A percentile compares a stretch with the other conserved stretches of the same genome.
These are phyloP conservation scores for Medicago arabica DNA, from an alignment of 306 rosid genomes.

Conservation along the genomic window DNA sequence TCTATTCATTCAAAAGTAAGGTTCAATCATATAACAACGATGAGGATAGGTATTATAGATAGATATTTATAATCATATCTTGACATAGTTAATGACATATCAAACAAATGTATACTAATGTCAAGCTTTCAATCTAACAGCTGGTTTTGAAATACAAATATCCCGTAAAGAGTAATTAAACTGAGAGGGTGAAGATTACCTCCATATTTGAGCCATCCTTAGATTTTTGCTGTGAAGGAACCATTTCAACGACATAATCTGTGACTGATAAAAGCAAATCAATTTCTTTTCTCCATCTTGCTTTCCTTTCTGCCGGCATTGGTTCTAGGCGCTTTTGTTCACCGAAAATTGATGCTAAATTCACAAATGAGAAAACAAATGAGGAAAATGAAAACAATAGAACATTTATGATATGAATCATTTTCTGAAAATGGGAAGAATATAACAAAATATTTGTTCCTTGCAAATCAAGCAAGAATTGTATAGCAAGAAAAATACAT, in stretches of 20 bases:
- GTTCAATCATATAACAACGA: neutral
- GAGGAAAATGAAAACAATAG: neutral
- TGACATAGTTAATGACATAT: neutral
- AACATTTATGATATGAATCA: slow-evolving; percentile 10
- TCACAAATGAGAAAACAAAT: slow-evolving; percentile 17
- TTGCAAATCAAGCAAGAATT: slow-evolving; percentile 9
- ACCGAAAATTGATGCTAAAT: slow-evolving; percentile 90
- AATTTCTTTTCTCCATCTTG: slow-evolving; percentile 90
- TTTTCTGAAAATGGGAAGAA: neutral
- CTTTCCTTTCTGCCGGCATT: slow-evolving; percentile 79
- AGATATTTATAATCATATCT: neutral
- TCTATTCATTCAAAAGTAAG: slow-evolving; percentile 53
- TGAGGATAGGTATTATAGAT: neutral
- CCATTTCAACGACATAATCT: slow-evolving; percentile 89
- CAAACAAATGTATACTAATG: neutral
- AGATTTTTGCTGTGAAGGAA: slow-evolving; percentile 77
- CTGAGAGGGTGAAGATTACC: slow-evolving; percentile 46
- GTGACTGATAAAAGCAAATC: slow-evolving; percentile 86
- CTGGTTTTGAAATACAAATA: neutral
- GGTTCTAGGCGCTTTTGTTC: slow-evolving; percentile 89
- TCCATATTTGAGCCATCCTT: slow-evolving; percentile 87
- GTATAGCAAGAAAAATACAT: neutral
- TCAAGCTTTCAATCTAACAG: neutral
- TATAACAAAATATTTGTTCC: neutral
- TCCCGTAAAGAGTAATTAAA: neutral